Percentiles rank a stretch among this genome's conserved stretches.
These are phyloP conservation scores for Diaporthe sp. DNA, from an alignment of 2,329 filamentous ascomycete species.

Conservation along the genomic window DNA sequence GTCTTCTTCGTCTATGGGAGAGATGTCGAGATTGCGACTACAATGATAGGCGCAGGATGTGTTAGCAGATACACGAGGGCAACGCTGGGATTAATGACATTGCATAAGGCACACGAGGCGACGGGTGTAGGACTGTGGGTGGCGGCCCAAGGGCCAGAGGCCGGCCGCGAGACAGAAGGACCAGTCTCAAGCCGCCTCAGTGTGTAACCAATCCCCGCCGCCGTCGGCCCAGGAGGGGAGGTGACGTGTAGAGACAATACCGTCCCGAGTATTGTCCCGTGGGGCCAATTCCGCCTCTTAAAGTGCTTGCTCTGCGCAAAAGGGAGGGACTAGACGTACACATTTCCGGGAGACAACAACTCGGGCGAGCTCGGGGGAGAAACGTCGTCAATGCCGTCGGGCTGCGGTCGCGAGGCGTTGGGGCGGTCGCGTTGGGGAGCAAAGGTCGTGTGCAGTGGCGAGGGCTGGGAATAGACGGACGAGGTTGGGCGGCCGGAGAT, in stretches of 20 bases:
- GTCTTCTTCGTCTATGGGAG: conserved; percentile 64
- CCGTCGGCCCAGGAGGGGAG: not conserved
- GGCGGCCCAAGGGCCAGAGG: not conserved
- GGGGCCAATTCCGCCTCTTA: not conserved
- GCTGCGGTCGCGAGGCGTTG: conserved; percentile 41
- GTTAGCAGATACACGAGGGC: conserved; percentile 39
- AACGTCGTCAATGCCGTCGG: conserved; percentile 53
- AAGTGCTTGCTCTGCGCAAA: not conserved
- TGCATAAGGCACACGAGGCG: not conserved
- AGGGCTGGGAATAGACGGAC: conserved; percentile 73
- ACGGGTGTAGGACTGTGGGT: not conserved
- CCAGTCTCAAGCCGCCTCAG: conserved; percentile 23
- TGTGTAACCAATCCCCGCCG: not conserved
- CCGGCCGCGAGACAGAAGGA: not conserved
- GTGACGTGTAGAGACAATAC: not conserved
- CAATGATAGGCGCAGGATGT: conserved; percentile 16
- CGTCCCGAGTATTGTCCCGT: not conserved
- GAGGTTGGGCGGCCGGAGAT: conserved; percentile 62
- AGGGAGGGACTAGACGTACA: conserved; percentile 56
- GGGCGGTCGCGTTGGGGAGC: conserved; percentile 43
- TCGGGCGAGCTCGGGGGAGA: conserved; percentile 73
- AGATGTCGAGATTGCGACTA: conserved; percentile 57
- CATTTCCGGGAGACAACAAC: conserved; percentile 51
- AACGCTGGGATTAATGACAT: not conserved
- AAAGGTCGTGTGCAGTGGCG: conserved; percentile 55